These are phyloP conservation scores for Aspergillus leporis DNA, from an alignment of 495 filamentous ascomycete genomes.

Conservation along the genomic window DNA sequence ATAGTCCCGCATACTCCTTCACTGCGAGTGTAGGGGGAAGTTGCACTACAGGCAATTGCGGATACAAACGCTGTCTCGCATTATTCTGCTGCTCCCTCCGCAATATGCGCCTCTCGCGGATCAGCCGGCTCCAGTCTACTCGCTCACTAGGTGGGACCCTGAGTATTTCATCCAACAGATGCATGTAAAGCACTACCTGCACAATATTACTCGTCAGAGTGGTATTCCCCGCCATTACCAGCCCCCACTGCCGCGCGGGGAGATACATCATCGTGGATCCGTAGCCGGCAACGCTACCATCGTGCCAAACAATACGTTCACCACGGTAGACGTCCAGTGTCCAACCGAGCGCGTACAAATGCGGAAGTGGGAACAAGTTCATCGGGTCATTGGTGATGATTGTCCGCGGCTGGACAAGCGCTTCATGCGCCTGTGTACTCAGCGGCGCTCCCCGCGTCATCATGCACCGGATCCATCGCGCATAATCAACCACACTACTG, in stretches of 20 bases:
- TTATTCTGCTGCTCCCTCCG: neutral
- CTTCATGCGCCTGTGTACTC: slow-evolving; percentile 7
- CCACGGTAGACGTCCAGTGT: slow-evolving; percentile 16
- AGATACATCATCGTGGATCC: neutral
- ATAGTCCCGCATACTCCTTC: neutral
- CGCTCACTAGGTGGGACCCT: neutral
- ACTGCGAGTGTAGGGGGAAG: neutral
- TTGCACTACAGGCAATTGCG: neutral
- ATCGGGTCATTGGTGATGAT: neutral
- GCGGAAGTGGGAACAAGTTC: neutral
- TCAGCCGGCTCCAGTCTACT: neutral
- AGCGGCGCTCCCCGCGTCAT: slow-evolving; percentile 20
- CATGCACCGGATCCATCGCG: slow-evolving; percentile 44
- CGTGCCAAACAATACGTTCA: slow-evolving; percentile 15
- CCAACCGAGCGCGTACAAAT: slow-evolving; percentile 23
- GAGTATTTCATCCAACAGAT: neutral
- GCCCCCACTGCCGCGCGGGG: neutral
- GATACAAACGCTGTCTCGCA: neutral
- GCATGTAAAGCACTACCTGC: neutral
- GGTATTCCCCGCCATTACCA: neutral
- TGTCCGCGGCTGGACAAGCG: slow-evolving; percentile 10
- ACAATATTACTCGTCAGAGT: neutral
- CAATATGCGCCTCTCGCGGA: neutral
- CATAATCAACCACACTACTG: slow-evolving; percentile 51
- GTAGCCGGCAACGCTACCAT: slow-evolving; percentile 7